A percentile compares a stretch with the other conserved stretches of the same genome.
These are phyloP conservation scores for Boletus subparvulus DNA, from an alignment of 768 basidiomycete species.

Conservation along the genomic window DNA sequence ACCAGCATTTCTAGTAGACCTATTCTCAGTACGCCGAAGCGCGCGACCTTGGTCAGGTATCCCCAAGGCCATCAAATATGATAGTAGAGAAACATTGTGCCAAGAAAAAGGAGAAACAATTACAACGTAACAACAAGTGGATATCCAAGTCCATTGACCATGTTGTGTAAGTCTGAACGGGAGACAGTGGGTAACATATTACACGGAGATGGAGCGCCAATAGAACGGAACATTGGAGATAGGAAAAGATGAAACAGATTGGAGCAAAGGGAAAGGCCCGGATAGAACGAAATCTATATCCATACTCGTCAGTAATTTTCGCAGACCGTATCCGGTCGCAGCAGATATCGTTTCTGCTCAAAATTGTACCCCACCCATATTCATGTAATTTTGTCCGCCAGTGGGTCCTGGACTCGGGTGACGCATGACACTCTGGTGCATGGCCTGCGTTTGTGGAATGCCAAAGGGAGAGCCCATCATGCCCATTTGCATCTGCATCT, in stretches of 20 bases:
- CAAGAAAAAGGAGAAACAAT: slow-evolving; percentile 29
- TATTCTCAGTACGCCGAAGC: neutral
- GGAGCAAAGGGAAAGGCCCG: slow-evolving; percentile 11
- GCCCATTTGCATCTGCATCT: slow-evolving; percentile 52
- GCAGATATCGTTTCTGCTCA: slow-evolving; percentile 21
- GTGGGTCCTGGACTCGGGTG: slow-evolving; percentile 69
- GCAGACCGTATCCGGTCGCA: neutral
- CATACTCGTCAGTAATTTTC: slow-evolving; percentile 15
- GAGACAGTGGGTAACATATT: slow-evolving; percentile 32
- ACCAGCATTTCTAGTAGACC: neutral
- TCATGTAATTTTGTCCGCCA: slow-evolving; percentile 46
- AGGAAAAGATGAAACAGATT: slow-evolving; percentile 17
- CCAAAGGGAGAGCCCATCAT: slow-evolving; percentile 51
- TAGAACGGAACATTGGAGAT: slow-evolving; percentile 20
- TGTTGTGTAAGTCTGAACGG: slow-evolving; percentile 33
- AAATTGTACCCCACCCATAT: slow-evolving; percentile 36
- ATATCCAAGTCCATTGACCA: slow-evolving; percentile 57
- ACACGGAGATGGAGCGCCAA: slow-evolving; percentile 19
- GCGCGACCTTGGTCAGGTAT: neutral
- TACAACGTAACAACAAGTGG: slow-evolving; percentile 53
- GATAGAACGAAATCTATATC: slow-evolving; percentile 30
- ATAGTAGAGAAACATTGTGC: slow-evolving; percentile 12
- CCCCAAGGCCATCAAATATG: slow-evolving; percentile 10
- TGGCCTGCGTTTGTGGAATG: slow-evolving; percentile 63
- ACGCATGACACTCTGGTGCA: slow-evolving; percentile 85